phyloP scores from a whole-genome alignment of 768 basidiomycete species.

The Mycena sanguinolenta region DNA sequence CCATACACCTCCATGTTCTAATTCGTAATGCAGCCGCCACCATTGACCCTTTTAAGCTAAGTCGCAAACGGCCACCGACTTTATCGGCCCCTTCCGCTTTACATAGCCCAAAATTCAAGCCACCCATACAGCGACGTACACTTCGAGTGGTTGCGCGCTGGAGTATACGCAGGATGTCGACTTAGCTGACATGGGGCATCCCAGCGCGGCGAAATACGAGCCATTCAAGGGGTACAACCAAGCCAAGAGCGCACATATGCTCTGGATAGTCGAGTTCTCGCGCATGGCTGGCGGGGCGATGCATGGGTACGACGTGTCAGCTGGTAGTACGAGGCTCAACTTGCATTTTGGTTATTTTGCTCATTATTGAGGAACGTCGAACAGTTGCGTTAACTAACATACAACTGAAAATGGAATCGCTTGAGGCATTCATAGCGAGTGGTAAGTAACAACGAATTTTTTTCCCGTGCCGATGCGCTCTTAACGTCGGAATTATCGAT shows the following conservation, averaged over 20 bases:
- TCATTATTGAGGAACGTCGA: background rate
- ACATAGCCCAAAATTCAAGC: slow-evolving; percentile 13
- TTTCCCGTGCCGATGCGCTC: background rate
- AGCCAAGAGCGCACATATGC: too few relatives aligned
- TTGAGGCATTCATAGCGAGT: slow-evolving; percentile 5
- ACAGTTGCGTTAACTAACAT: slow-evolving; percentile 15
- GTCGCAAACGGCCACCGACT: slow-evolving; percentile 4
- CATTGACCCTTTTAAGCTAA: slow-evolving; percentile 12
- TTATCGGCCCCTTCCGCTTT: slow-evolving; percentile 17
- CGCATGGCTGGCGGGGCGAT: background rate
- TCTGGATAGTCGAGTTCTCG: background rate
- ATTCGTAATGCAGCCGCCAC: slow-evolving; percentile 20
- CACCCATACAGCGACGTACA: background rate
- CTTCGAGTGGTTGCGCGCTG: background rate
- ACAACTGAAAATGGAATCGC: slow-evolving; percentile 13
- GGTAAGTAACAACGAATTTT: background rate
- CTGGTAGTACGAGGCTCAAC: background rate
- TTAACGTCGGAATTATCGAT: background rate
- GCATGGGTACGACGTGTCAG: slow-evolving; percentile 3
- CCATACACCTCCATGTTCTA: background rate
- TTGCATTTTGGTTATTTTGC: background rate
- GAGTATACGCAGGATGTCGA: too few relatives aligned
- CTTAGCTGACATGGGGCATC: too few relatives aligned
- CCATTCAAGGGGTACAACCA: too few relatives aligned
- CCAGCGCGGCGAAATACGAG: too few relatives aligned